These are phyloP conservation scores for Mycena amicta DNA, from an alignment of 768 basidiomycete species.

Conservation along the genomic window DNA sequence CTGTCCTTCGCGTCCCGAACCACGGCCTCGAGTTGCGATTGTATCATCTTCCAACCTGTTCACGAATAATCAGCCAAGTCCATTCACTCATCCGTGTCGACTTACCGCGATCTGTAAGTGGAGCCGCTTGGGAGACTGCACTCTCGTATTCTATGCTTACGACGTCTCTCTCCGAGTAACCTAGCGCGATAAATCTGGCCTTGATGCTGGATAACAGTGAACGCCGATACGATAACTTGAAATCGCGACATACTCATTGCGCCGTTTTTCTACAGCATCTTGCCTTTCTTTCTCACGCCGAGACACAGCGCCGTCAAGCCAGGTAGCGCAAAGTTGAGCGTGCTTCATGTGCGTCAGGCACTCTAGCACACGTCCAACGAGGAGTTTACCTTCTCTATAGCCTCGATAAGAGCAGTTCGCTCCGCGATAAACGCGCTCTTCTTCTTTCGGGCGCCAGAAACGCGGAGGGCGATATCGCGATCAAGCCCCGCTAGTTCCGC, in stretches of 20 bases:
- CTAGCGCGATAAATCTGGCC: conserved; percentile 21
- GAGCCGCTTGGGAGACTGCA: conserved; percentile 3
- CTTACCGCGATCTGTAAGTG: conserved; percentile 33
- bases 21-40: conserved; percentile 21
- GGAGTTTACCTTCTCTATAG: conserved; percentile 17
- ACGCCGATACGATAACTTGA: background rate
- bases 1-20: conserved; percentile 5
- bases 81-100: too few species aligned
- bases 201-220: conserved; percentile 17
- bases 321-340: conserved; percentile 6
- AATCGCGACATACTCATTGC: conserved; percentile 12
- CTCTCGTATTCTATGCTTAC: background rate
- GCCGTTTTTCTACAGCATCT: background rate
- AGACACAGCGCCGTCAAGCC: conserved; percentile 2
- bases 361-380: background rate
- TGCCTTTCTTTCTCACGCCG: conserved; percentile 2
- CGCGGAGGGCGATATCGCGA: conserved; percentile 23
- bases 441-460: conserved; percentile 27
- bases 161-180: conserved; percentile 24
- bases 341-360: conserved; percentile 9
- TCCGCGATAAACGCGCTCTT: conserved; percentile 28
- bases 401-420: conserved; percentile 16
- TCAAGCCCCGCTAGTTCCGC: conserved; percentile 16
- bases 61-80: background rate
- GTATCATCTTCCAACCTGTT: conserved; percentile 29